Base-by-base conservation (phyloP, 2,329 filamentous ascomycete genomes). In the Colletotrichum sidae region DNA sequence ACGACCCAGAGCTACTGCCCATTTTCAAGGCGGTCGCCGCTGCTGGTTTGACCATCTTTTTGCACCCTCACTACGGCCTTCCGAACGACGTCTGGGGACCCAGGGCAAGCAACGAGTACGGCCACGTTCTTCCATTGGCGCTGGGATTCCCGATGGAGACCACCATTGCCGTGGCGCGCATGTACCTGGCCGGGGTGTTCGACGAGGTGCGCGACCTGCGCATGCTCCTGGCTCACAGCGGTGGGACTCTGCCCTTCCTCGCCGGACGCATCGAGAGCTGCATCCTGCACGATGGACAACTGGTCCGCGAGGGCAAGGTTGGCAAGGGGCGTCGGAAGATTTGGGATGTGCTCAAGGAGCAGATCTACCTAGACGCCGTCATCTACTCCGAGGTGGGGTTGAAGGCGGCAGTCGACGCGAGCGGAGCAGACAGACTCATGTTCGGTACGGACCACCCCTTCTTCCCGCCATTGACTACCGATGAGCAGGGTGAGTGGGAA, bases 111-210 rank as follows among this genome's bases (percentile, higher is more conserved):
- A 82, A 80, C 25, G 89, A 90, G 66, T 97, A 96, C 74, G 94
- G 94, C 0, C 94, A 97, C 75, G 93, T 97, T 1, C 83, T 97
- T 2, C 92, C 94, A 0, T 81, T 97, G 0, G 92, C 93, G 0
- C 81, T 97, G 4, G 94, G 94, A 0, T 97, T 97, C 74, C 94
- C 94, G 0, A 87, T 97, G 70, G 94, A 97, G 79, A 97, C 94
- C 1, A 97, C 94, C 2, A 95, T 97, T 70, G 93, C 94, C 0
- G 90, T 97, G 2, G 88, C 92, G 4, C 84, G 94, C 51, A 96
- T 97, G 93, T 89, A 93, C 58, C 81, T 97, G n/a, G 87, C 90
- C 0, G 92, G 93, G 0, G 91, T 96, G 0, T 97, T 96, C 76
- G 93, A 97, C 75, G 83, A 86, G 9, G 91, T 93, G 49, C 86